Conservation (phyloP, 75 land plant genomes). For the Selaginella tamariscina region DNA sequence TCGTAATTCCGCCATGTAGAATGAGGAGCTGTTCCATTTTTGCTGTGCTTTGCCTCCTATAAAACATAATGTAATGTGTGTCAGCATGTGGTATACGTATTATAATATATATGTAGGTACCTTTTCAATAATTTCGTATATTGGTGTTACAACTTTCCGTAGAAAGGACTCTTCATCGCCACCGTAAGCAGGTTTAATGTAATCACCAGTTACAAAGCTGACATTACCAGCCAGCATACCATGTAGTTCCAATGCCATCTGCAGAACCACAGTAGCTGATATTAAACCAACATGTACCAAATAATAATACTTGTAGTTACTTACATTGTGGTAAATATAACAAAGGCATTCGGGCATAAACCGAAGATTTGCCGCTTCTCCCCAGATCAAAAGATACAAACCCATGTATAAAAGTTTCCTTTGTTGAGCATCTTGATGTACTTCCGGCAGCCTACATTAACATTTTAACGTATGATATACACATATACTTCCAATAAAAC, state of each 20-base stretch:
- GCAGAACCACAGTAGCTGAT: neutral
- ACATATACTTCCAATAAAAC: too few species aligned
- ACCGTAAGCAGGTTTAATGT: constrained; percentile 91
- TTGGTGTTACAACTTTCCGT: constrained; percentile 71
- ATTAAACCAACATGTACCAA: neutral
- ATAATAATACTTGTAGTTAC: constrained; percentile 8
- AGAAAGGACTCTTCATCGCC: constrained; percentile 91
- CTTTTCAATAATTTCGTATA: constrained; percentile 70
- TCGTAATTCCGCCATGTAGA: constrained; percentile 12
- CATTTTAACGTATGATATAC: neutral
- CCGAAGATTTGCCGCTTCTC: constrained; percentile 92
- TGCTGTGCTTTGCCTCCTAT: constrained; percentile 43
- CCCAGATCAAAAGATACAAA: constrained; percentile 92
- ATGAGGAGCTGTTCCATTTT: constrained; percentile 50
- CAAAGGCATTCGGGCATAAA: constrained; percentile 99
- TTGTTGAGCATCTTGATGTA: constrained; percentile 56
- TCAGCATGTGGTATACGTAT: neutral
- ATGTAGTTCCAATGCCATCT: constrained; percentile 98
- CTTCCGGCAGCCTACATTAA: constrained; percentile 45
- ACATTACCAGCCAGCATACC: constrained; percentile 91
- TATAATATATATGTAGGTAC: constrained; percentile 23
- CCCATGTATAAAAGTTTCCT: constrained; percentile 79
- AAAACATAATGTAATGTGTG: neutral
- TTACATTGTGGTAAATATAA: constrained; percentile 97
- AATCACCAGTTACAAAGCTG: constrained; percentile 85